Base-by-base conservation (phyloP, 108 stramenopile species). In the Cylindrotheca closterium region DNA sequence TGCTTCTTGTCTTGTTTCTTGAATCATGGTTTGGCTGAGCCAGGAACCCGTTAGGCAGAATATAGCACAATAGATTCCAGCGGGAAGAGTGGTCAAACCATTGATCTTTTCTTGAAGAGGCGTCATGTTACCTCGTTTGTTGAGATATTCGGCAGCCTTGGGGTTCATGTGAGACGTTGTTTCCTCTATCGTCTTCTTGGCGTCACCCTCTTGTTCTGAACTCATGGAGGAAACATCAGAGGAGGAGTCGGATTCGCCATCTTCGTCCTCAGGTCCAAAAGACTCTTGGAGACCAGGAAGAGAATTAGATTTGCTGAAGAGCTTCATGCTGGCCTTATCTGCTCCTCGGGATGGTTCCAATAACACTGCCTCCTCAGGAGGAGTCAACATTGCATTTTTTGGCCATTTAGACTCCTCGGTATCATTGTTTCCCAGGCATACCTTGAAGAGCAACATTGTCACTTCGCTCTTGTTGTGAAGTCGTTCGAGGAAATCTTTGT, bases 51-150 rank as follows among this genome's bases (percentile, higher is more conserved):
- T 72, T 18, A 91, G 42, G 1, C 88, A 48, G 58, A 74, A 85
- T 34, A 74, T 77, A 10, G 75, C 45, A 52, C 84, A 80, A 29
- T 71, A 87, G 23, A 85, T 53, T 21, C 79, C 63, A 25, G 51
- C 66, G 0, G 87, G 85, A 28, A 92, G 55, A 67, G 88, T 81
- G 1, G 91, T 88, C 17, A 89, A 47, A 8, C 83, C 87, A 63
- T 92, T 92, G 59, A 76, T 68, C 22, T 77, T 68, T 60, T 92
- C 91, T 68, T 92, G 91, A 37, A 76, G 59, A 8, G 82, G 69
- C 17, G 87, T 77, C 91, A 92, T 92, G 29, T 81, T 72, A 49
- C 91, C 79, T 37, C 72, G 66, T n/a, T 68, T 60, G 70, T 75
- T 68, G 63, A 73, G 78, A 27, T 68, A 47, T 25, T 70, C 69